phyloP scores from a whole-genome alignment of 441 rosid species.

The Omphalea diandra region DNA sequence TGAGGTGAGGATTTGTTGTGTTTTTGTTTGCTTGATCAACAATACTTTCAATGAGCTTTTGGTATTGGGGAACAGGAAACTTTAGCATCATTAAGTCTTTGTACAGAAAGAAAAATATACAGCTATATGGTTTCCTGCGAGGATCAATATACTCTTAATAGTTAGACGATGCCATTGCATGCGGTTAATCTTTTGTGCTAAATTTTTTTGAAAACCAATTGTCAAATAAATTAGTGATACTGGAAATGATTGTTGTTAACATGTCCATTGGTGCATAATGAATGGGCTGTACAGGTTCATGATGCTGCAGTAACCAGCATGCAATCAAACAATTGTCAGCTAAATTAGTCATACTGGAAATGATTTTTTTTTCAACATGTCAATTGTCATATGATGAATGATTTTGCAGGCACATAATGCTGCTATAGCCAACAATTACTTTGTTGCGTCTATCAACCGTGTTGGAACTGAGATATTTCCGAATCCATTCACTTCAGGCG shows the following conservation, averaged over 20 bases:
- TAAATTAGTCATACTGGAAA: neutral
- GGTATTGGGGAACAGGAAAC: neutral
- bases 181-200: too few species aligned
- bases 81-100: neutral
- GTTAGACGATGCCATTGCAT: too few species aligned
- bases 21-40: constrained; percentile 8
- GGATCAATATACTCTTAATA: neutral
- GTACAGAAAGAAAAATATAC: neutral
- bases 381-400: constrained; percentile 10
- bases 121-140: neutral
- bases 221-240: too few species aligned
- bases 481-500: constrained; percentile 94
- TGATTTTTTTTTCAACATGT: neutral
- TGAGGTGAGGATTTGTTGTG: neutral
- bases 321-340: neutral
- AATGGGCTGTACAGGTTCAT: too few species aligned
- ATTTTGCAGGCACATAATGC: constrained; percentile 86
- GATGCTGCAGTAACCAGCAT: neutral
- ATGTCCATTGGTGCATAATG: too few species aligned
- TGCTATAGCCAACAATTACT: constrained; percentile 93
- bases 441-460: constrained; percentile 89
- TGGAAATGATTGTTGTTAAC: too few species aligned
- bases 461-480: constrained; percentile 97
- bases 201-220: too few species aligned
- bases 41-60: neutral